phyloP scores from a whole-genome alignment of 192 early-diverging fungal genomes.

The Dimargaris xerosporica region DNA sequence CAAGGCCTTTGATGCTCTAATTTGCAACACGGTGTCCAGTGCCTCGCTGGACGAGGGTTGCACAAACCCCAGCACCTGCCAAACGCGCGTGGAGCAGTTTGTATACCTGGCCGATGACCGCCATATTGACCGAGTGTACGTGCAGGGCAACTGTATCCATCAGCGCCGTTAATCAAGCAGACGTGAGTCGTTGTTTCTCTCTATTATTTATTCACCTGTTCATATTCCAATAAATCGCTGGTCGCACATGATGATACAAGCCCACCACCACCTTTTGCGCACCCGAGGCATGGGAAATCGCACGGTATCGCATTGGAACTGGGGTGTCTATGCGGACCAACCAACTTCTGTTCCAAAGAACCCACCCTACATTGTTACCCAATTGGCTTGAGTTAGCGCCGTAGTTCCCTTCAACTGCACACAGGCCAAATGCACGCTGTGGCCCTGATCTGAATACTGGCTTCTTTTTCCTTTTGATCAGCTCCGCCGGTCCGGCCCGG shows the following conservation, averaged over 20 bases:
- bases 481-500: no score
- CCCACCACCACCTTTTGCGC: neutral
- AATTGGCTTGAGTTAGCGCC: no score
- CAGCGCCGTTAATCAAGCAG: neutral
- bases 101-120: constrained; percentile 82
- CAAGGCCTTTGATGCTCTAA: constrained; percentile 88
- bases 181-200: neutral
- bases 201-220: neutral
- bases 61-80: neutral
- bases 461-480: no score
- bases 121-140: constrained; percentile 67
- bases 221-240: neutral
- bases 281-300: no score
- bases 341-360: neutral
- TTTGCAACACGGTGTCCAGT: constrained; percentile 35
- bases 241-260: neutral
- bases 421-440: no score
- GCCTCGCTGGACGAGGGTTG: constrained; percentile 32
- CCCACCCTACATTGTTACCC: neutral
- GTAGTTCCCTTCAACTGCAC: no score
- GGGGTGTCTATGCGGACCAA: neutral
- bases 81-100: constrained; percentile 67
- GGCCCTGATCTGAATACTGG: no score
- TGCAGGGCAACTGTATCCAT: constrained; percentile 44
- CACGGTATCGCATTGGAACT: no score